Base-by-base conservation (phyloP, 2,329 filamentous ascomycete species). In the Cytospora schulzeri region DNA sequence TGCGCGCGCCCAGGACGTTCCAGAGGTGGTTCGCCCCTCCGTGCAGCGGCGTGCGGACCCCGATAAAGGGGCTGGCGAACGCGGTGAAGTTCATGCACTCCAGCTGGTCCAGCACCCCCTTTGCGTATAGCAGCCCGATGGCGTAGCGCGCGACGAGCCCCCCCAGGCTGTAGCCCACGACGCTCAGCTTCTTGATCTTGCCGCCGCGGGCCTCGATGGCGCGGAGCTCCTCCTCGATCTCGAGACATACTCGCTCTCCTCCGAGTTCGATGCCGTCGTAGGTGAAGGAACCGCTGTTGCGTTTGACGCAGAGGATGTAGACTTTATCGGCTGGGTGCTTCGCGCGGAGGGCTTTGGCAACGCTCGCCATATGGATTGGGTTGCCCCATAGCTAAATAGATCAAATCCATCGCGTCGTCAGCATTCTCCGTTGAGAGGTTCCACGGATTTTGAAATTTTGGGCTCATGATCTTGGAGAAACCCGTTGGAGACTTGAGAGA, bases 81-180 rank as follows among this genome's bases (percentile, higher is more conserved):
- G 93, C 97, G 2, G 90, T 92, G 77, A 98, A 97, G 80, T 96
- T 97, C 77, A 94, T 85, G 69, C 94, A 94, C 73, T 92, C 84
- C 29, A 98, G 82, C 64, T 83, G 83, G 63, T 96, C 89, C 63
- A 98, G 88, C 64, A 92, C 82, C 11, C 93, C 92, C 71, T 90
- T 91, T 62, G 91, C 88, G 70, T 93, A 87, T 4, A 98, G 81
- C 71, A 98, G 79, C 0, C 94, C 94, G 63, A 97, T 84, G 2
- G 91, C 90, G 78, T 97, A 98, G 66, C 94, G 85, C 12, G 92
- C 88, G 5, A 98, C 88, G 8, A 98, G 80, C 0, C 94, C 94
- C 54, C 94, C 94, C 1, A 97, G 82, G 0, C 92, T 96, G 76
- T 98, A 97, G 48, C 94, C 94, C 52, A 94, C 84, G 50, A 98